Base-by-base conservation (phyloP, 768 basidiomycete species). In the Amylocystis lapponica region DNA sequence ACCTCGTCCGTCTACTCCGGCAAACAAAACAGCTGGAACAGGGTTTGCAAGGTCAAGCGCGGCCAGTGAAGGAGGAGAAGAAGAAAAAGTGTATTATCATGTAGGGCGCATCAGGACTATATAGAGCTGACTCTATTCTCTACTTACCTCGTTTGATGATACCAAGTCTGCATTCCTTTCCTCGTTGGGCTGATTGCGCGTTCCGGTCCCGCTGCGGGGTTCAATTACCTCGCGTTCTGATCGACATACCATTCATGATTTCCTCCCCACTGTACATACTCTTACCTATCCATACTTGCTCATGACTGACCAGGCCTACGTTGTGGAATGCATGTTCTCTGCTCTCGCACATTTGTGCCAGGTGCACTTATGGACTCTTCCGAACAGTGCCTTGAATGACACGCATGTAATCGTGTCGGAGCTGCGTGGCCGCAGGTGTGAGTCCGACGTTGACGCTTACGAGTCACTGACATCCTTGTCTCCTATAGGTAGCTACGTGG, bases 1-100 rank as follows among this genome's bases (percentile, higher is more conserved):
- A 76, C 52, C 78, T 95, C 48, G 90, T 98, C 44, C 84, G 88
- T 47, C 76, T 78, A 36, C 72, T 92, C 61, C 86, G 88, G 70
- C 71, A 78, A 55, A 85, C 81, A 59, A 74, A 75, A 65, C 64
- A 65, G 50, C 43, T 58, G 50, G 72, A 79, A 60, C 62, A 71
- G 66, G 73, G 79, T 30, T 46, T 52, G 23, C 50, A 56, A 43
- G 54, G 54, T 27, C 56, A 52, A 21, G 36, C 48, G 50, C 55
- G 57, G 46, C 41, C 52, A 42, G 36, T 41, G 22, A 44, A 55
- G 41, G 53, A 49, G 59, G 73, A 68, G 60, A 67, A 74, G 60
- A 67, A 64, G 48, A 67, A 62, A 57, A 82, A 75, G 68, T 89
- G 86, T 76, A 71, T 84, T 65, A 78, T 88, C 72, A 75, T 89